Evolutionary conservation across 306 rosid genomes (phyloP), one percentile per base, ranked within the genome.

Genomic region (Trichosanthes cucumerina): DNA sequence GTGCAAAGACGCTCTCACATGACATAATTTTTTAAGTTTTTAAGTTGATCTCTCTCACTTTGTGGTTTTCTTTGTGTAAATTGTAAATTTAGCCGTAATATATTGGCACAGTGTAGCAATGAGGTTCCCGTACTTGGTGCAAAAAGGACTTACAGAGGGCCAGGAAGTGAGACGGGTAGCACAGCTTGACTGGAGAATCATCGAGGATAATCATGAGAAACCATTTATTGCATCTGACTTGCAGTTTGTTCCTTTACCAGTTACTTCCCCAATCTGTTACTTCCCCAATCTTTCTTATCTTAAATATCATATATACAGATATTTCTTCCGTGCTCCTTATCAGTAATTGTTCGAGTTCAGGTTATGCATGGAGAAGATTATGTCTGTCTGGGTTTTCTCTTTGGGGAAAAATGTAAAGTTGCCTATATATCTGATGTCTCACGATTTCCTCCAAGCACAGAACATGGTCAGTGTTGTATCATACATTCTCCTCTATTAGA

Each of bases 301-400:
- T 38, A 21, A 70, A 44, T 75, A 21, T 68, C 47, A 59, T 49
- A 66, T 24, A 57, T 36, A 28, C 36, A 15, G 72, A 53, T 19
- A 33, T 4, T 54, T 79, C 60, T 74, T 26, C 58, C 2, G 49
- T 39, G 12, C 33, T 59, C 24, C 68, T 84, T 36, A 84, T 47
- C 63, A 16, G 76, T 80, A 81, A 24, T 38, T 83, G 43, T 86
- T 39, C 72, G 73, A 47, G 54, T 81, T 69, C 85, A 95, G 97
- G 96, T 95, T 69, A 88, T 95, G 93, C 98, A 95, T 78, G 97
- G 98, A 82, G 97, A 92, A 83, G 97, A 95, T 84, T 94, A 94
- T 81, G 79, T 92, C 72, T 87, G 97, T 85, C 80, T 92, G 88
- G 98, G 98, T 9, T 91, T 83, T 85, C 95, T 92, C 79, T 95